Evolutionary conservation across 2,329 filamentous ascomycete species (phyloP).

Genomic region (Pseudocercospora crystallina): DNA sequence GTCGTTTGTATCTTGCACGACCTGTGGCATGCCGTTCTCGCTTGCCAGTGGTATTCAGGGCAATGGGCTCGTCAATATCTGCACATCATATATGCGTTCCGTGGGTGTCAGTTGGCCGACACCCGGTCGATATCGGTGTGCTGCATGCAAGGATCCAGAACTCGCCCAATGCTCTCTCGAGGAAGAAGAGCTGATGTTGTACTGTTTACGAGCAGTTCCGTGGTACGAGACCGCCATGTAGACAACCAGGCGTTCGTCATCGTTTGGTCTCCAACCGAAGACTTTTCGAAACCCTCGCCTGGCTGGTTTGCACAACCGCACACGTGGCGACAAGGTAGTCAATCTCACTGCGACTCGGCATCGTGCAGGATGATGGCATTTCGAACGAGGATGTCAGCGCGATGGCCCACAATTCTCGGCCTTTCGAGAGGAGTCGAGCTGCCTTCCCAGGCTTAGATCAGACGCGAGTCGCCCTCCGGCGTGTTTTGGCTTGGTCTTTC

Average conservation of each 20-base stretch:
- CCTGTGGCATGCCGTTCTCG: no score
- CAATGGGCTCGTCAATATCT: no score
- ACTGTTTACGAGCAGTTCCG: background rate
- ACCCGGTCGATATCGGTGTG: no score
- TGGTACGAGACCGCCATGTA: background rate
- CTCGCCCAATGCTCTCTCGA: background rate
- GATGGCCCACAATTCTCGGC: slow-evolving; percentile 3
- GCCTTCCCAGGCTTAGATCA: slow-evolving; percentile 7
- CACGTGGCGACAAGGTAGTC: slow-evolving; percentile 16
- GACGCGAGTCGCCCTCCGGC: slow-evolving; percentile 1
- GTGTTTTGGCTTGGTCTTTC: slow-evolving; percentile 8
- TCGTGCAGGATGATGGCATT: slow-evolving; percentile 5
- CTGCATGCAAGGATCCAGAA: no score
- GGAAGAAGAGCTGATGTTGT: background rate
- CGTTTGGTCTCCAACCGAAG: background rate
- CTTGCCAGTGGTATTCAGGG: no score
- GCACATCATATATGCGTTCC: no score
- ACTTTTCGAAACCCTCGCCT: background rate
- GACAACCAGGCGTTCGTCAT: background rate
- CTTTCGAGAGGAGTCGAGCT: slow-evolving; percentile 5
- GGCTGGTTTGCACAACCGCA: background rate
- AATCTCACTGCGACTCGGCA: slow-evolving; percentile 13
- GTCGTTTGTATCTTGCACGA: no score
- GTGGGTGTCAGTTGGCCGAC: no score
- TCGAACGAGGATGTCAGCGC: background rate